Evolutionary conservation across 1,284 basidiomycete genomes (phyloP).

Genomic region (Violaceomyces palustris): DNA sequence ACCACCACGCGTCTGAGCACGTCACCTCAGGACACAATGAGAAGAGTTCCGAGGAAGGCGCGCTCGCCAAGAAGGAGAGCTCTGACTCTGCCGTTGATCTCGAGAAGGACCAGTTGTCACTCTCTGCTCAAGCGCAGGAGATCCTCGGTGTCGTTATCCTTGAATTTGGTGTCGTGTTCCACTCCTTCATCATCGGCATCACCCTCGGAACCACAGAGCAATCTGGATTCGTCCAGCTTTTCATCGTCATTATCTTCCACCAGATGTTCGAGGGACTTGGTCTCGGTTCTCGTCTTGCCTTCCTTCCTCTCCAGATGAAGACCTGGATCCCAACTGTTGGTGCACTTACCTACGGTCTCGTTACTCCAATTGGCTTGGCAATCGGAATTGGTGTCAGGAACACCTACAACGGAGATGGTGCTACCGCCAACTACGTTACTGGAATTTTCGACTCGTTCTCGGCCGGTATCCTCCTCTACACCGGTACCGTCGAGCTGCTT

Average conservation of each 20-base stretch:
- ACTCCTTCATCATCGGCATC: slow-evolving; percentile 78
- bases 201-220: slow-evolving; percentile 76
- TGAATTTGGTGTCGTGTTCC: slow-evolving; percentile 85
- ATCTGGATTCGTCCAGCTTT: slow-evolving; percentile 70
- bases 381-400: slow-evolving; percentile 47
- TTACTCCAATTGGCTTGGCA: slow-evolving; percentile 51
- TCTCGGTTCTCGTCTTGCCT: slow-evolving; percentile 46
- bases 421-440: slow-evolving; percentile 46
- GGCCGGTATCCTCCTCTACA: slow-evolving; percentile 51
- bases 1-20: slow-evolving; percentile 44
- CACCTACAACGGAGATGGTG: slow-evolving; percentile 47
- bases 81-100: background rate
- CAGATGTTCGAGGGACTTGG: slow-evolving; percentile 53
- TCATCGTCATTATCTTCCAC: slow-evolving; percentile 75
- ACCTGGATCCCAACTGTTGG: slow-evolving; percentile 26
- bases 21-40: slow-evolving; percentile 5
- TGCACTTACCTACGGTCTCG: slow-evolving; percentile 37
- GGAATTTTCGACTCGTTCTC: slow-evolving; percentile 49
- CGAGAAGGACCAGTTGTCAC: slow-evolving; percentile 2
- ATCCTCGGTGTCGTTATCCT: slow-evolving; percentile 79
- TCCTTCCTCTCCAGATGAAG: slow-evolving; percentile 24
- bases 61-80: slow-evolving; percentile 10
- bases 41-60: slow-evolving; percentile 4
- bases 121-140: slow-evolving; percentile 60
- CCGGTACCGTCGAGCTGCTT: slow-evolving; percentile 48